phyloP scores from a whole-genome alignment of 805 yeast genomes.

The Saccharomycopsis guyanensis region DNA sequence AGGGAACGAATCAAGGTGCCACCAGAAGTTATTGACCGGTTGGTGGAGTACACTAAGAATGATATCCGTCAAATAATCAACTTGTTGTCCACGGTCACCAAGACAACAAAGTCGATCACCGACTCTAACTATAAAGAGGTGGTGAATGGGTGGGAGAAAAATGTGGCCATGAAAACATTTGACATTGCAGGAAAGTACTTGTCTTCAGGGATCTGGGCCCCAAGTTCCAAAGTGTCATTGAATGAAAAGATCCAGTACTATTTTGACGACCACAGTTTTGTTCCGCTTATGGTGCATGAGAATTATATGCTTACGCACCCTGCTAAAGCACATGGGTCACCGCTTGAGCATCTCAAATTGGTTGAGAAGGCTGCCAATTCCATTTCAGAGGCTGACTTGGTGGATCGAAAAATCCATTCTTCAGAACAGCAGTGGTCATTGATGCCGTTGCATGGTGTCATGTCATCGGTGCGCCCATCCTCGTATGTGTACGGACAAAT shows the following conservation, averaged over 20 bases:
- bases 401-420: conserved; percentile 76
- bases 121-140: conserved; percentile 56
- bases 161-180: conserved; percentile 84
- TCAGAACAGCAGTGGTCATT: conserved; percentile 92
- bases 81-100: conserved; percentile 74
- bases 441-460: conserved; percentile 82
- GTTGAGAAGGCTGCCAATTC: conserved; percentile 79
- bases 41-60: conserved; percentile 77
- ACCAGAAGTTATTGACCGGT: conserved; percentile 71
- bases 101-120: conserved; percentile 58
- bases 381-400: conserved; percentile 76
- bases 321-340: conserved; percentile 31
- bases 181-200: conserved; percentile 72
- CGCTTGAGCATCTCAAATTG: conserved; percentile 48
- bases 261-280: conserved; percentile 89
- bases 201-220: conserved; percentile 51
- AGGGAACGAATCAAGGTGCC: conserved; percentile 78
- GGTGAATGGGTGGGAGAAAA: conserved; percentile 76
- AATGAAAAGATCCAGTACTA: conserved; percentile 82
- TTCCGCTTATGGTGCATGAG: conserved; percentile 95
- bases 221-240: conserved; percentile 44
- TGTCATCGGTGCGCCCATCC: conserved; percentile 79
- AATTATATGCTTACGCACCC: conserved; percentile 74
- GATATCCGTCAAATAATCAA: conserved; percentile 95
- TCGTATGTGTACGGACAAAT: conserved; percentile 66